Evolutionary conservation across 1,284 basidiomycete species (phyloP).

Genomic region (Leccinum angustisporum): DNA sequence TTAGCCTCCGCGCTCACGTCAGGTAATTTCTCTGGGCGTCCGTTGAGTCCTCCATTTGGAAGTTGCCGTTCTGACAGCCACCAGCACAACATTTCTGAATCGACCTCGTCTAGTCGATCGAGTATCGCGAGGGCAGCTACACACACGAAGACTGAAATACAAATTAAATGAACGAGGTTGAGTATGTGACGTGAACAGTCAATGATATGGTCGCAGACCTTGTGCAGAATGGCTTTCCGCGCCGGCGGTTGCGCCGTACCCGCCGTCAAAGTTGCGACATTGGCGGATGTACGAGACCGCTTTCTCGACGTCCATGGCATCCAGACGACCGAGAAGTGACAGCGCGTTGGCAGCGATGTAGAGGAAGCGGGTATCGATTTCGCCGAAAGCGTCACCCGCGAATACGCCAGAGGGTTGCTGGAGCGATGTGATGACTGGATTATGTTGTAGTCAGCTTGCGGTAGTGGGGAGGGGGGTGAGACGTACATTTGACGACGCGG

Average conservation of each 20-base stretch:
- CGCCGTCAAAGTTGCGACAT: slow-evolving; percentile 95
- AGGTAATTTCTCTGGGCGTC: slow-evolving; percentile 96
- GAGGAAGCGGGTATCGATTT: slow-evolving; percentile 89
- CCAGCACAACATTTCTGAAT: slow-evolving; percentile 76
- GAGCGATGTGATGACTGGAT: slow-evolving; percentile 75
- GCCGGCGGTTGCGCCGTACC: slow-evolving; percentile 82
- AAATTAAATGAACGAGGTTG: background rate
- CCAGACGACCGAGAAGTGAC: slow-evolving; percentile 75
- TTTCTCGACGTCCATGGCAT: slow-evolving; percentile 59
- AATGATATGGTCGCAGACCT: slow-evolving; percentile 50
- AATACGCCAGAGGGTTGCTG: slow-evolving; percentile 75
- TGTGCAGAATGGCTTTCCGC: slow-evolving; percentile 93
- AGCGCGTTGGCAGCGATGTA: slow-evolving; percentile 86
- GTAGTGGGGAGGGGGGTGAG: background rate
- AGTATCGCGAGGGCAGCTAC: slow-evolving; percentile 87
- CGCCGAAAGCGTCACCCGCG: slow-evolving; percentile 87
- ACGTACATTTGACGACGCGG: slow-evolving; percentile 72
- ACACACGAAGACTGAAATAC: slow-evolving; percentile 80
- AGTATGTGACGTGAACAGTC: background rate
- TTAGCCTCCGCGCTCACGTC: slow-evolving; percentile 63
- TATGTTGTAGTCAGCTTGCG: background rate
- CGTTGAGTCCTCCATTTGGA: slow-evolving; percentile 92
- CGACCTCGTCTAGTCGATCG: slow-evolving; percentile 76
- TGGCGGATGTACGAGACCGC: slow-evolving; percentile 73
- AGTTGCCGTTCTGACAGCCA: slow-evolving; percentile 95